These are phyloP conservation scores for Lactarius deliciosus DNA, from an alignment of 768 basidiomycete species.

Conservation along the genomic window DNA sequence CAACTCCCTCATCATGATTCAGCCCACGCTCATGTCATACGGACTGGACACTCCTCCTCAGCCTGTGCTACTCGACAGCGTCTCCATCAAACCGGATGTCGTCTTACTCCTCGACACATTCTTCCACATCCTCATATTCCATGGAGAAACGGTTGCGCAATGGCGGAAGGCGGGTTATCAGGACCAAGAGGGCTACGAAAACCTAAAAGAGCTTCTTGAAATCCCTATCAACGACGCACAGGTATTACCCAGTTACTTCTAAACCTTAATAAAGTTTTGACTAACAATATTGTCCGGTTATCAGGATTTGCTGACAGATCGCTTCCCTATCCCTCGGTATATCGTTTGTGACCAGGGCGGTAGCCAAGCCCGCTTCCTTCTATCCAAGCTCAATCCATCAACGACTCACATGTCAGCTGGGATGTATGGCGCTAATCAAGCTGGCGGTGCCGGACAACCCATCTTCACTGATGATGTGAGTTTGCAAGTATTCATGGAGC, in stretches of 20 bases:
- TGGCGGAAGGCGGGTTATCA: slow-evolving; percentile 99
- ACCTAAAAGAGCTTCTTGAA: slow-evolving; percentile 92
- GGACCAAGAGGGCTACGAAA: slow-evolving; percentile 98
- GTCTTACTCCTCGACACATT: slow-evolving; percentile 97
- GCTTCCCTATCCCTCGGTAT: slow-evolving; percentile 96
- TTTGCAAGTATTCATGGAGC: slow-evolving; percentile 97
- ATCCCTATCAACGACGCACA: slow-evolving; percentile 87
- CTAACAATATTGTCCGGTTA: slow-evolving; percentile 8
- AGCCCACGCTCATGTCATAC: slow-evolving; percentile 99
- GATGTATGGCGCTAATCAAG: slow-evolving; percentile 81
- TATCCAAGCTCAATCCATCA: slow-evolving; percentile 95
- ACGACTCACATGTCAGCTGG: slow-evolving; percentile 94
- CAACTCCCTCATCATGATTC: slow-evolving; percentile 99
- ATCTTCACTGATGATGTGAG: slow-evolving; percentile 99
- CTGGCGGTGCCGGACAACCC: slow-evolving; percentile 73
- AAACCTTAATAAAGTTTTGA: slow-evolving; percentile 1
- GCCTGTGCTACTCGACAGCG: slow-evolving; percentile 93
- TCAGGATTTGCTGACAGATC: slow-evolving; percentile 90
- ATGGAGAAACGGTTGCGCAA: slow-evolving; percentile 93
- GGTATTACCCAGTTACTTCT: slow-evolving; percentile 49
- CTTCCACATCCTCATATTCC: slow-evolving; percentile 99
- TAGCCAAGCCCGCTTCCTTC: slow-evolving; percentile 95
- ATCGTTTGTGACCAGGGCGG: slow-evolving; percentile 98
- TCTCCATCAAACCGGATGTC: slow-evolving; percentile 96
- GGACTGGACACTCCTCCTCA: slow-evolving; percentile 88